These are phyloP conservation scores for Thelonectria olida DNA, from an alignment of 2,329 filamentous ascomycete genomes.

Conservation along the genomic window DNA sequence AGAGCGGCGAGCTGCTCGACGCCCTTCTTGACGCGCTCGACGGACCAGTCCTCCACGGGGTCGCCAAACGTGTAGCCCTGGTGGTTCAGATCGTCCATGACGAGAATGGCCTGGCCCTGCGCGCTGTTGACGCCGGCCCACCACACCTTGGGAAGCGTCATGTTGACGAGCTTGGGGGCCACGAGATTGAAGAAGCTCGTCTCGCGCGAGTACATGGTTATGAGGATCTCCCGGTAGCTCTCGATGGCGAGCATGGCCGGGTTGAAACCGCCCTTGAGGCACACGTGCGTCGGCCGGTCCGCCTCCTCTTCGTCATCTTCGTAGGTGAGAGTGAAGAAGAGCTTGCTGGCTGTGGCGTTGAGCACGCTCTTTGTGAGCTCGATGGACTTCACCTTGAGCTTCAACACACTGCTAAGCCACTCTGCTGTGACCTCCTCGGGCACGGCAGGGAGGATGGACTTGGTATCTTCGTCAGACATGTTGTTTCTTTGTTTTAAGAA, in stretches of 20 bases:
- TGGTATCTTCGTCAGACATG: background rate
- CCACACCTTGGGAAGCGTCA: conserved; percentile 3
- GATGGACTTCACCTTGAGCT: background rate
- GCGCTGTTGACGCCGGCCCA: conserved; percentile 3
- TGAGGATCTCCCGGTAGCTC: background rate
- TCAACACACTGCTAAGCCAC: background rate
- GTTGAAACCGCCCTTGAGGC: conserved; percentile 4
- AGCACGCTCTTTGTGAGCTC: background rate
- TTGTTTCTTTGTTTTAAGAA: background rate
- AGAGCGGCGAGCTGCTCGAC: conserved; percentile 19
- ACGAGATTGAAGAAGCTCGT: conserved; percentile 5
- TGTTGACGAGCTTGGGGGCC: background rate
- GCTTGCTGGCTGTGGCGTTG: background rate
- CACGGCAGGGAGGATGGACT: background rate
- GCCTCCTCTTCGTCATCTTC: background rate
- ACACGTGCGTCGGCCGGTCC: background rate
- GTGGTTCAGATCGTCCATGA: conserved; percentile 19
- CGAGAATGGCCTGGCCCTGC: conserved; percentile 19
- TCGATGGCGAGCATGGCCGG: background rate
- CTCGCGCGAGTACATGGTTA: conserved; percentile 1
- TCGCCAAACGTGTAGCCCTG: conserved; percentile 14
- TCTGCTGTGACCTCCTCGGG: background rate
- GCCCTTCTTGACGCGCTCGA: conserved; percentile 4
- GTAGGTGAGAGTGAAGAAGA: background rate
- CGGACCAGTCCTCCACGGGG: background rate